Conservation (phyloP, 192 early-diverging fungal genomes). For the Phycomyces blakesleeanus region DNA sequence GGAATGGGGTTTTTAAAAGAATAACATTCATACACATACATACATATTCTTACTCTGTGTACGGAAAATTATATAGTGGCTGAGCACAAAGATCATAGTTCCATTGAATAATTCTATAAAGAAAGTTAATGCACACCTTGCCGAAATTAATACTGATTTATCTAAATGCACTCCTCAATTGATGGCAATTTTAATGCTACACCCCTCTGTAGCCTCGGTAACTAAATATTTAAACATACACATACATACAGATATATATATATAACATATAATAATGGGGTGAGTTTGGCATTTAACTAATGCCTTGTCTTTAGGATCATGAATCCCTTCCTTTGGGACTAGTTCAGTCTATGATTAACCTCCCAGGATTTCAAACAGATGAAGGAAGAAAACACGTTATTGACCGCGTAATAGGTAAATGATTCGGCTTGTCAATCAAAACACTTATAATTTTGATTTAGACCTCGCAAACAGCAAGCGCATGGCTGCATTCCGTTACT, state of each 20-base stretch:
- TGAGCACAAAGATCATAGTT: background rate
- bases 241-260: background rate
- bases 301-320: background rate
- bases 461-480: background rate
- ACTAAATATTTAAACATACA: background rate
- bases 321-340: background rate
- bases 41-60: too few relatives aligned
- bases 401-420: background rate
- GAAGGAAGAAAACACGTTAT: slow-evolving; percentile 1
- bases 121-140: background rate
- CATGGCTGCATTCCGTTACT: background rate
- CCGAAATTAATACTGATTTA: background rate
- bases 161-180: background rate
- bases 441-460: background rate
- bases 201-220: background rate
- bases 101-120: background rate
- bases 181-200: background rate
- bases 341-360: background rate
- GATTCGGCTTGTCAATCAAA: background rate
- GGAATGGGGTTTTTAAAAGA: background rate
- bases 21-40: too few relatives aligned
- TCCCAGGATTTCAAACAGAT: background rate
- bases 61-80: background rate
- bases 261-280: too few relatives aligned
- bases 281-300: too few relatives aligned